Conservation (phyloP, 768 basidiomycete genomes). For the Podaxis sp. region DNA sequence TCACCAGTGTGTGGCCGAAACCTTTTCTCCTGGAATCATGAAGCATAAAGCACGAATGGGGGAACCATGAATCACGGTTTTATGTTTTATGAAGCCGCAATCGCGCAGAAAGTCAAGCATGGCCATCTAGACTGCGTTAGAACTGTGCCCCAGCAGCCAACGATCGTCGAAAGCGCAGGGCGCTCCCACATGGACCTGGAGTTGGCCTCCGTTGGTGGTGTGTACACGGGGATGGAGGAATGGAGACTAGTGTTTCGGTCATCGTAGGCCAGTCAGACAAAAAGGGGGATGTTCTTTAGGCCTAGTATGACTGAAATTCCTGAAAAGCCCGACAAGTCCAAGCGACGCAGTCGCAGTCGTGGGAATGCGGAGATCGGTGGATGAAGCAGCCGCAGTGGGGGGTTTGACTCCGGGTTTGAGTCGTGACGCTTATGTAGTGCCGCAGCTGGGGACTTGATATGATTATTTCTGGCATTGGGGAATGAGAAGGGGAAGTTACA, state of each 20-base stretch:
- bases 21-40: neutral
- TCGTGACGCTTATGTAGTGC: neutral
- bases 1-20: neutral
- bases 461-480: neutral
- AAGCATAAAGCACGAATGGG: neutral
- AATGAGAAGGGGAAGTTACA: neutral
- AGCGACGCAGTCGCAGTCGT: slow-evolving; percentile 5
- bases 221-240: neutral
- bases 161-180: neutral
- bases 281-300: neutral
- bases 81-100: neutral
- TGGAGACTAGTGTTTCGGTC: neutral
- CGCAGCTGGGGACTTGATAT: neutral
- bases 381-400: neutral
- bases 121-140: neutral
- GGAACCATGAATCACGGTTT: neutral
- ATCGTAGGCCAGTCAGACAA: neutral
- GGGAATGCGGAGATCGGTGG: neutral
- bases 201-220: neutral
- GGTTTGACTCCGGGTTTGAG: slow-evolving; percentile 7
- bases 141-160: neutral
- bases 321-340: neutral
- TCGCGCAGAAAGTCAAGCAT: neutral
- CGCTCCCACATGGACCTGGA: neutral
- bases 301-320: neutral